phyloP scores from a whole-genome alignment of 2,329 filamentous ascomycete genomes.

The Stromatinia cepivora region DNA sequence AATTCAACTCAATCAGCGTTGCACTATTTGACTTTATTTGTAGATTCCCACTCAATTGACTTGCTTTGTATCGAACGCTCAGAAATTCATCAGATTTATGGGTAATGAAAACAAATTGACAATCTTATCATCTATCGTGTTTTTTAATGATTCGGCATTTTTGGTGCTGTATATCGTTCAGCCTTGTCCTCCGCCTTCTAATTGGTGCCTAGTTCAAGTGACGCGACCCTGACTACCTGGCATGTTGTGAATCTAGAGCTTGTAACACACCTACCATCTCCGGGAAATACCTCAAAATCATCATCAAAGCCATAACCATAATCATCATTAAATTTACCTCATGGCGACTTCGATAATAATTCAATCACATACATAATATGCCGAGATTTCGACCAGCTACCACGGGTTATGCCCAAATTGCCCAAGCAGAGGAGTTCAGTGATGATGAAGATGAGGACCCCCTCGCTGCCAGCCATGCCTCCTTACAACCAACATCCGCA shows the following conservation, averaged over 20 bases:
- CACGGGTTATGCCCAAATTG: conserved; percentile 81
- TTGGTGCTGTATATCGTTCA: background rate
- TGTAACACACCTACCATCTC: conserved; percentile 17
- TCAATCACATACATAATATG: conserved; percentile 29
- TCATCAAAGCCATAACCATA: background rate
- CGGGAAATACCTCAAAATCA: conserved; percentile 1
- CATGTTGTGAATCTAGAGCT: conserved; percentile 10
- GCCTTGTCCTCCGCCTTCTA: conserved; percentile 18
- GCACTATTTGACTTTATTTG: background rate
- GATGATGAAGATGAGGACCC: conserved; percentile 66
- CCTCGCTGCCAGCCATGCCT: conserved; percentile 53
- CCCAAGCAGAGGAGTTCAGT: conserved; percentile 71
- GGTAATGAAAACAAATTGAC: background rate
- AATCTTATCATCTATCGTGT: background rate
- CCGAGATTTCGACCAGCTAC: conserved; percentile 56
- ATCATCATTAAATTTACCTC: conserved; percentile 3
- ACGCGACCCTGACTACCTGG: conserved; percentile 20
- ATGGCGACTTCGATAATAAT: conserved; percentile 17
- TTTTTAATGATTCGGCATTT: conserved; percentile 12
- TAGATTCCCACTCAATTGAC: background rate
- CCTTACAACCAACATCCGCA: conserved; percentile 55
- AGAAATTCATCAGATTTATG: background rate
- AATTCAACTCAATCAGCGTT: conserved; percentile 12
- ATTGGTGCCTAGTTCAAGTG: conserved; percentile 14
- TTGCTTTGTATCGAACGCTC: background rate